Base-by-base conservation (phyloP, 2,329 filamentous ascomycete genomes). In the Penicillium sp. region DNA sequence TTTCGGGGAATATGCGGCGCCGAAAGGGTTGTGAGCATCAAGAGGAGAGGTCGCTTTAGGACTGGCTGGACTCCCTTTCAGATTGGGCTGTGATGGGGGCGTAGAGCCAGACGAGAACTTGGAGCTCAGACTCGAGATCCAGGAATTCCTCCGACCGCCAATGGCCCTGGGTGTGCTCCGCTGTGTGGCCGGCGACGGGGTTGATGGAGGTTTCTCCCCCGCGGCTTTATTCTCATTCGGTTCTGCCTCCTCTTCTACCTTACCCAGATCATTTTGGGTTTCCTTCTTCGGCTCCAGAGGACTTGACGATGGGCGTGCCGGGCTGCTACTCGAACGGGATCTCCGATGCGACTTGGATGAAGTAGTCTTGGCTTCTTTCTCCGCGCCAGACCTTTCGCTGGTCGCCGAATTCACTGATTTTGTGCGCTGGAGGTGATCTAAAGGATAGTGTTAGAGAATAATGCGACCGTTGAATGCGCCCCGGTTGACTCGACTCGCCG, bases 41-140 rank as follows among this genome's bases (percentile, higher is more conserved):
- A 70, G 53, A 3, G 73, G 68, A 40, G 66, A 55, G 49, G 61
- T 60, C 41, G 65, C 50, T 52, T 67, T 72, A 24, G 57, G 63
- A 28, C 58, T 61, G 32, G 60, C 50, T 10, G 56, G 59, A 35
- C 53, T 56, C n/a, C 64, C 62, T 51, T 68, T 72, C 18, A 64
- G 43, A 50, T 52, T 63, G 10, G 61, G 63, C 50, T 67, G 69
- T 23, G 70, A 68, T 4, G 71, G 69, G n/a, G 71, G 68, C 2
- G 70, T 71, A 9, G 70, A 65, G 3, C 69, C 69, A 28, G 82
- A 83, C 2, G 88, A 90, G 73, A 97, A 95, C 67, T 95, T 96
- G 58, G 89, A 92, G 56, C 89, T 95, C 58, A 97, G 83, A 65
- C 84, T 95, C 49, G 88, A 89, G 64, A 97, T 91, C 93, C 93